Conservation (phyloP, 441 rosid species). For the Manihot esculenta region DNA sequence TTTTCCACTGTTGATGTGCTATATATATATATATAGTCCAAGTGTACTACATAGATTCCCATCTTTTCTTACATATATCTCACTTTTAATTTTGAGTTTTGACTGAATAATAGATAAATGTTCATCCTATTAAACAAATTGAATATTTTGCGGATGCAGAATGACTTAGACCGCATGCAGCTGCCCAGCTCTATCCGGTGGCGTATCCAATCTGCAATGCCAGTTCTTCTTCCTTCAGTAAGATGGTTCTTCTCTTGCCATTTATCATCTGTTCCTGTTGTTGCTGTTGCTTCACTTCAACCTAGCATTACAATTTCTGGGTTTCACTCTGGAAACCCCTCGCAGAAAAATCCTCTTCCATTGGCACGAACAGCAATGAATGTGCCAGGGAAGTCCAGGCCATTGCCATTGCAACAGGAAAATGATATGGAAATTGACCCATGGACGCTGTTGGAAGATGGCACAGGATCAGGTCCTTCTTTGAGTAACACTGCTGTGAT, state of each 20-base stretch:
- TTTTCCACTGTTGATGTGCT: neutral
- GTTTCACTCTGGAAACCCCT: conserved; percentile 37
- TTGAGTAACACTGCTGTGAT: conserved; percentile 47
- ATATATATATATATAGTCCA: neutral
- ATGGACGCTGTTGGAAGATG: conserved; percentile 96
- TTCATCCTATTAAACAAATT: neutral
- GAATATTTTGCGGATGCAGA: conserved; percentile 51
- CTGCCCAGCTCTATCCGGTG: conserved; percentile 82
- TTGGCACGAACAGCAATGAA: conserved; percentile 42
- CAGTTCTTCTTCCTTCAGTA: conserved; percentile 62
- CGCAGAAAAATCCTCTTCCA: conserved; percentile 46
- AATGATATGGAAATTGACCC: conserved; percentile 76
- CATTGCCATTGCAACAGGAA: conserved; percentile 52
- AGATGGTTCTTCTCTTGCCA: conserved; percentile 69
- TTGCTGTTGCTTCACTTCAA: conserved; percentile 66
- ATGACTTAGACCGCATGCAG: conserved; percentile 86
- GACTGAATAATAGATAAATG: neutral
- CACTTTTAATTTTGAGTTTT: neutral
- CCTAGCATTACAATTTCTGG: conserved; percentile 47
- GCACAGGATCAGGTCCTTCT: conserved; percentile 71
- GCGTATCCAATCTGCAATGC: conserved; percentile 98
- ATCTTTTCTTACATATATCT: neutral
- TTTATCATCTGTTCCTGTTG: conserved; percentile 60
- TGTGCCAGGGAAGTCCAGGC: conserved; percentile 53
- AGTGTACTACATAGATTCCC: neutral